A percentile compares a stretch with the other conserved stretches of the same genome.
Evolutionary conservation across 257 asterid species (phyloP).

Genomic region (Scutellaria minor): DNA sequence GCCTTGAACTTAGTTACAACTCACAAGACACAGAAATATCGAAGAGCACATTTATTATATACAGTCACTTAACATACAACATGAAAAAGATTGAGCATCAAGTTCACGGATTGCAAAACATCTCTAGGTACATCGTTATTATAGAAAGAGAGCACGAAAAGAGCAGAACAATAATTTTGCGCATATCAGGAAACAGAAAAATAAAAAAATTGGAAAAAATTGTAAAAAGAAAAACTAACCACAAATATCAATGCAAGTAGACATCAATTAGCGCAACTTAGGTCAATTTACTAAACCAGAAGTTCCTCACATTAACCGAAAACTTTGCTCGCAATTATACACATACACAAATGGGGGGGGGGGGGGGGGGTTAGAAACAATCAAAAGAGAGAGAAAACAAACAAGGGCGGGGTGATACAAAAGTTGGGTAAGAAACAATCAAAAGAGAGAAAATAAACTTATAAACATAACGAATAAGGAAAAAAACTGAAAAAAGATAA

Average conservation of each 20-base stretch:
- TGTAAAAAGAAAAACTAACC: constrained; percentile 46
- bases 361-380: neutral
- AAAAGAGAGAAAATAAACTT: constrained; percentile 9
- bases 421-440: constrained; percentile 25
- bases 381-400: constrained; percentile 4
- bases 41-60: constrained; percentile 3
- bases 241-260: constrained; percentile 62
- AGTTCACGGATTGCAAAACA: neutral
- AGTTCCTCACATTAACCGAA: constrained; percentile 40
- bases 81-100: constrained; percentile 6
- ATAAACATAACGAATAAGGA: neutral
- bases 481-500: neutral
- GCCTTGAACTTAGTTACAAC: constrained; percentile 11
- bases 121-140: constrained; percentile 19
- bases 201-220: neutral
- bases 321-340: constrained; percentile 22
- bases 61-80: neutral
- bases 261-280: constrained; percentile 54
- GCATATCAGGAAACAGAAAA: neutral
- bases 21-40: constrained; percentile 18
- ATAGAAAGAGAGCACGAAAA: constrained; percentile 1
- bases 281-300: constrained; percentile 54
- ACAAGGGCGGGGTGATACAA: constrained; percentile 28
- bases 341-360: neutral
- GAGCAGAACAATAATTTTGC: neutral